Evolutionary conservation across 257 asterid genomes (phyloP).

Genomic region (Solanum tacnaense): DNA sequence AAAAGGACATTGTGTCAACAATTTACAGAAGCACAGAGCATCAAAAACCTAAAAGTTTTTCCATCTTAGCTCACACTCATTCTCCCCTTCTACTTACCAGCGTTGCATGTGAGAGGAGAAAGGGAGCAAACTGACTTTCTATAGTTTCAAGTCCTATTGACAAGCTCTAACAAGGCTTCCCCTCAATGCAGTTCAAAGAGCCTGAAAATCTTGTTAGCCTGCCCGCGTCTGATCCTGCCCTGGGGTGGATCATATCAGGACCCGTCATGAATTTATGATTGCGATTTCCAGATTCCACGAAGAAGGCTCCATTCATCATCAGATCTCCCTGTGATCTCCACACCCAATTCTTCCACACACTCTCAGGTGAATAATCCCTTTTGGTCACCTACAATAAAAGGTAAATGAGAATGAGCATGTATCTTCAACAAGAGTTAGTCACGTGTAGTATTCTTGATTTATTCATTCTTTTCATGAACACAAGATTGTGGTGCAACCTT

Average conservation of each 20-base stretch:
- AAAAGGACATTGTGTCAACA: neutral
- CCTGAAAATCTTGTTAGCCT: slow-evolving; percentile 42
- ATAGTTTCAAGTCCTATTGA: neutral
- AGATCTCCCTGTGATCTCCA: slow-evolving; percentile 79
- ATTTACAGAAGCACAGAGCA: neutral
- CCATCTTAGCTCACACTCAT: slow-evolving; percentile 3
- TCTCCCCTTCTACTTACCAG: neutral
- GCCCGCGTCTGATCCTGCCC: slow-evolving; percentile 31
- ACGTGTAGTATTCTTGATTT: neutral
- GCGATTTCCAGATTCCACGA: slow-evolving; percentile 53
- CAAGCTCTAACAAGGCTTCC: slow-evolving; percentile 15
- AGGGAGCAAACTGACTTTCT: slow-evolving; percentile 1
- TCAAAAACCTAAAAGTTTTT: neutral
- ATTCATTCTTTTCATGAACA: neutral
- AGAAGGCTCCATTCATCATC: slow-evolving; percentile 66
- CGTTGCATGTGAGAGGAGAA: slow-evolving; percentile 2
- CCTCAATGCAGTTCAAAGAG: slow-evolving; percentile 29
- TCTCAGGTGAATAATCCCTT: slow-evolving; percentile 48
- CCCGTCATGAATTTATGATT: slow-evolving; percentile 20
- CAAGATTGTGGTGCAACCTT: neutral
- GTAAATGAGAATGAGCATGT: neutral
- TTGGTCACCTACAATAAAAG: slow-evolving; percentile 43
- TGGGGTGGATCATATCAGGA: slow-evolving; percentile 25
- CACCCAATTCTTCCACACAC: slow-evolving; percentile 62
- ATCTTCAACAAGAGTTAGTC: neutral